A percentile compares a stretch with the other conserved stretches of the same genome.
These are phyloP conservation scores for Eutrema yunnanense DNA, from an alignment of 345 rosid species.

Conservation along the genomic window DNA sequence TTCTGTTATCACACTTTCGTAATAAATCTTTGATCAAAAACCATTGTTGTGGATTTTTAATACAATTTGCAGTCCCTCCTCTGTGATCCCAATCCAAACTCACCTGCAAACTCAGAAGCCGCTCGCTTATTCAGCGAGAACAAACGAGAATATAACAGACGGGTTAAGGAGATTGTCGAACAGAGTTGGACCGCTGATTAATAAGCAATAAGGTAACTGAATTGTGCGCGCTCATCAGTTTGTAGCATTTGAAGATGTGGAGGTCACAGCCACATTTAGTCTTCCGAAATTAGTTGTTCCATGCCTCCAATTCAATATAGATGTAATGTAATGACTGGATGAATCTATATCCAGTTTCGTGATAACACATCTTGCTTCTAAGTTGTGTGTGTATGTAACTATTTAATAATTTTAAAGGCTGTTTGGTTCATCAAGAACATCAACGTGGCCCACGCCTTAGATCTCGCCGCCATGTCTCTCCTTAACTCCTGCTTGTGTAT, in stretches of 20 bases:
- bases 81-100: not conserved
- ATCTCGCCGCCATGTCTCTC: not conserved
- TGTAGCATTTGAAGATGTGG: not conserved
- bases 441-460: not conserved
- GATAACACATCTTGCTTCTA: not conserved
- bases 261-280: not conserved
- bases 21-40: not conserved
- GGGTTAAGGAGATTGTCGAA: slow-evolving; percentile 1
- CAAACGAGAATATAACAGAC: not conserved
- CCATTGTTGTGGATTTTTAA: not conserved
- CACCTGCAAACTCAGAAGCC: not conserved
- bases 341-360: not conserved
- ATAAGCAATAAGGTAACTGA: not conserved
- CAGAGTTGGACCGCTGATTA: not conserved
- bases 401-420: not conserved
- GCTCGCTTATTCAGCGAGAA: not conserved
- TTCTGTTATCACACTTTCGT: not conserved
- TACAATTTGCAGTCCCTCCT: not conserved
- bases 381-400: not conserved
- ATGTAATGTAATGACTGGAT: not conserved
- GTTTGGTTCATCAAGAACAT: not conserved
- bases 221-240: not conserved
- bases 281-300: not conserved
- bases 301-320: not conserved
- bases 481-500: not conserved